Conservation (phyloP, 179 eudicot genomes). For the Pouteria campechiana region DNA sequence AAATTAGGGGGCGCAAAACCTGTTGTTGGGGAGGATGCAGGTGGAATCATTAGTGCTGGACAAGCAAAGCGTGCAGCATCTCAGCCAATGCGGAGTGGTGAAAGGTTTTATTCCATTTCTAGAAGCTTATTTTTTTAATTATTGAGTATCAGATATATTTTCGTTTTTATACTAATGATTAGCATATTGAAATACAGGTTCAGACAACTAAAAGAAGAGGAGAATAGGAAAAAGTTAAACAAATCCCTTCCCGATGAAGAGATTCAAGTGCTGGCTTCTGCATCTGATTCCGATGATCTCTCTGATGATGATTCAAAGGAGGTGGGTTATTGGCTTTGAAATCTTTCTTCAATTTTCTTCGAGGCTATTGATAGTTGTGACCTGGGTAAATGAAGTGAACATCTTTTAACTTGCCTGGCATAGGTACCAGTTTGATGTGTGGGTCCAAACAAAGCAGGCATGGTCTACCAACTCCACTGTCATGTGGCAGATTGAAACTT, state of each 20-base stretch:
- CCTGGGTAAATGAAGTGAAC: too few relatives aligned
- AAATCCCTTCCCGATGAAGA: slow-evolving; percentile 43
- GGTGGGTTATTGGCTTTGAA: too few relatives aligned
- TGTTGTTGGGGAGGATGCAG: slow-evolving; percentile 57
- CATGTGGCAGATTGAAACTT: too few relatives aligned
- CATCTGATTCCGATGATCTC: slow-evolving; percentile 42
- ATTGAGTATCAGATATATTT: slow-evolving; percentile 3
- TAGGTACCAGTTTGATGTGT: too few relatives aligned
- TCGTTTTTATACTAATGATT: slow-evolving; percentile 3
- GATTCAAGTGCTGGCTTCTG: slow-evolving; percentile 27
- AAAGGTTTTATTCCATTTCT: slow-evolving; percentile 44
- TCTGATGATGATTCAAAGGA: slow-evolving; percentile 39
- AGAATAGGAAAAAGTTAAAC: slow-evolving; percentile 30
- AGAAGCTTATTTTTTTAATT: neutral
- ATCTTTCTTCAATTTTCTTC: too few relatives aligned
- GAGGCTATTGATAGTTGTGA: too few relatives aligned
- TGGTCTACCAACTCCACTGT: too few relatives aligned
- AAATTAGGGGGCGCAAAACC: slow-evolving; percentile 89
- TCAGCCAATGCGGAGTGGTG: slow-evolving; percentile 44
- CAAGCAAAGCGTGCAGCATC: slow-evolving; percentile 62
- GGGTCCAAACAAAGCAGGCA: too few relatives aligned
- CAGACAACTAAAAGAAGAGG: slow-evolving; percentile 51
- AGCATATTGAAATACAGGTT: slow-evolving; percentile 25
- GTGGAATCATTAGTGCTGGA: slow-evolving; percentile 82
- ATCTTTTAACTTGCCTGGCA: too few relatives aligned